Base-by-base conservation (phyloP, 139 green algal genomes). In the Chlamydomonas sp. region DNA sequence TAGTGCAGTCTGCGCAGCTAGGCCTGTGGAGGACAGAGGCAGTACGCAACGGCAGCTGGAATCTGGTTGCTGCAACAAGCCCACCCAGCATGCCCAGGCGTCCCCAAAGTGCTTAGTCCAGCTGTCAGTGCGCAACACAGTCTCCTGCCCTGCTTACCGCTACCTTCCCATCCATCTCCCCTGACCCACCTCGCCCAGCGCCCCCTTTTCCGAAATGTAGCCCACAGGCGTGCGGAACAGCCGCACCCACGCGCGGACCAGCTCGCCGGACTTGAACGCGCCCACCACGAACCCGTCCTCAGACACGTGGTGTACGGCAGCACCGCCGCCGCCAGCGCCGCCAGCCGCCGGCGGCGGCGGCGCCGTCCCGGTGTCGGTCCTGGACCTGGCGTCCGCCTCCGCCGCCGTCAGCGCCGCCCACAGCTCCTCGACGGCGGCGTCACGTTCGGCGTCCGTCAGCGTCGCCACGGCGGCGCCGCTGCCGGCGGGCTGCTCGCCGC, bases 221-320 rank as follows among this genome's bases (percentile, higher is more conserved):
- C 60, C 84, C 57, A 85, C 85, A 5, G 76, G 80, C 57, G 89
- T 92, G 58, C 84, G 84, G 85, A 90, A 85, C 61, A 89, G 79
- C 18, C 89, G 75, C 76, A 89, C 89, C 77, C 86, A 92, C 1
- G 68, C 80, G 12, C 89, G 80, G 9, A 92, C 31, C 14, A 89
- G 77, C 18, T 90, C 85, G 31, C 31, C 31, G 31, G 63, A 83
- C 61, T 78, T 63, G 63, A 87, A 74, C 8, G 66, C 89, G n/a
- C 79, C 89, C 59, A 74, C 81, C 9, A 89, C 75, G 78, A 92
- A 92, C 1, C 84, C 84, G 66, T 78, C 77, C 14, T 86, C 82
- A 2, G 74, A 82, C 63, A 88, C 61, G 15, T 82, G 83, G 5
- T 62, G 77, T 2, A 88, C 20, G 62, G n/a, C 60, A 7, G 59